phyloP scores from a whole-genome alignment of 768 basidiomycete species.

The Trametes gibbosa region DNA sequence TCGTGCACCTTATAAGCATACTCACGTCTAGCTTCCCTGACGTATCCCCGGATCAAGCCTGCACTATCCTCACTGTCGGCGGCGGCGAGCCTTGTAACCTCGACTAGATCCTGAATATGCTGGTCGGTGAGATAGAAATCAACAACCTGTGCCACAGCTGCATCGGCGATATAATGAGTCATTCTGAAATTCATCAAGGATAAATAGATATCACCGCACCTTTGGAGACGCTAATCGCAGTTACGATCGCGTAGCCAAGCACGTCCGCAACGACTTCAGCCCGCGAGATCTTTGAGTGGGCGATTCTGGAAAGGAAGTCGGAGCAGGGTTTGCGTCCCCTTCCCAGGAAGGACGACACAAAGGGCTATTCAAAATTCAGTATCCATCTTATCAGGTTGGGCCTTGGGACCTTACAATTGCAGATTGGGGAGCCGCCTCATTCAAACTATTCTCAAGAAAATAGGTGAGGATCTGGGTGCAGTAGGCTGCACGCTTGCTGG shows the following conservation, averaged over 20 bases:
- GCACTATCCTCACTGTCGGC: constrained; percentile 32
- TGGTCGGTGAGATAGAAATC: constrained; percentile 51
- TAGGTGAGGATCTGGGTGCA: constrained; percentile 32
- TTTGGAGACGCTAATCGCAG: constrained; percentile 46
- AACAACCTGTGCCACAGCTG: constrained; percentile 46
- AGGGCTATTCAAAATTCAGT: not conserved
- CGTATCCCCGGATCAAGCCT: constrained; percentile 45
- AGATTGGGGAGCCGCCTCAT: constrained; percentile 2
- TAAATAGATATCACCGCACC: no score
- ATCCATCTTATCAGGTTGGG: no score
- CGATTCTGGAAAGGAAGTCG: constrained; percentile 38
- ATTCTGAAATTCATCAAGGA: not conserved
- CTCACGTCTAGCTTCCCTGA: constrained; percentile 50
- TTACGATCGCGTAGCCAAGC: constrained; percentile 45
- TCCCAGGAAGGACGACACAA: constrained; percentile 1
- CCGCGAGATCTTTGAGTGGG: constrained; percentile 36
- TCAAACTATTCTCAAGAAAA: constrained; percentile 28
- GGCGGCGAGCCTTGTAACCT: constrained; percentile 37
- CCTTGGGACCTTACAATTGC: constrained; percentile 1
- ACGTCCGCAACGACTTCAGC: constrained; percentile 44
- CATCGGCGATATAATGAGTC: not conserved
- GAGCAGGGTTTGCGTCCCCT: constrained; percentile 34
- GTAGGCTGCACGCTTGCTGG: constrained; percentile 30
- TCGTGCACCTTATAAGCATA: no score
- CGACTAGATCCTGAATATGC: constrained; percentile 36